Evolutionary conservation across 1,139 yeast genomes (phyloP).

Genomic region (Suhomyces bolitotheri): DNA sequence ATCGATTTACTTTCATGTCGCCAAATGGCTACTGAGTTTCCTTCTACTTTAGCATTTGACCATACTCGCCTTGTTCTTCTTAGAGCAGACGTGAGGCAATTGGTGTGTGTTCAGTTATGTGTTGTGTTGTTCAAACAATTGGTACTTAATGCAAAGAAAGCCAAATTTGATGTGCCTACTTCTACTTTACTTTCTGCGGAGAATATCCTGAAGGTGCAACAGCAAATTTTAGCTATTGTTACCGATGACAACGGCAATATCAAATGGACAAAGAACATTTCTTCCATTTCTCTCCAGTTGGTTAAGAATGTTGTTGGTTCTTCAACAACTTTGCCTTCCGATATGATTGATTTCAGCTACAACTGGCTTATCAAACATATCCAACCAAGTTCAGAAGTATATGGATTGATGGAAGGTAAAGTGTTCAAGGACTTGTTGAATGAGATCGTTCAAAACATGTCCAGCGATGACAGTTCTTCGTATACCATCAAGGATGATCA

Average conservation of each 20-base stretch:
- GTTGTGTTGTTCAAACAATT: conserved; percentile 72
- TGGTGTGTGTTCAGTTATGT: conserved; percentile 78
- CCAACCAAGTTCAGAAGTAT: conserved; percentile 79
- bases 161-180: conserved; percentile 14
- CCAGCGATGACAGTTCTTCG: conserved; percentile 7
- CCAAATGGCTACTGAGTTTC: conserved; percentile 80
- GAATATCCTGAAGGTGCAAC: conserved; percentile 39
- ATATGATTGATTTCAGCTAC: conserved; percentile 62
- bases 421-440: conserved; percentile 53
- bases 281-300: conserved; percentile 70
- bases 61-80: conserved; percentile 75
- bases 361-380: conserved; percentile 85
- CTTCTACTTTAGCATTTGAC: conserved; percentile 84
- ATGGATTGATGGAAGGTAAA: conserved; percentile 73
- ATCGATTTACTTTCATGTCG: conserved; percentile 72
- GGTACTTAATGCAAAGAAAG: conserved; percentile 41
- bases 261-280: conserved; percentile 86
- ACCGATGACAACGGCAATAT: conserved; percentile 84
- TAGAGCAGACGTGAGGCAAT: conserved; percentile 82
- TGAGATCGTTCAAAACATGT: conserved; percentile 25
- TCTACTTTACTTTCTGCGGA: conserved; percentile 27
- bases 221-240: conserved; percentile 74
- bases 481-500: conserved; percentile 6
- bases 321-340: conserved; percentile 31
- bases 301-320: conserved; percentile 44